These are phyloP conservation scores for Ogataea pignaliae DNA, from an alignment of 805 yeast genomes.

Conservation along the genomic window DNA sequence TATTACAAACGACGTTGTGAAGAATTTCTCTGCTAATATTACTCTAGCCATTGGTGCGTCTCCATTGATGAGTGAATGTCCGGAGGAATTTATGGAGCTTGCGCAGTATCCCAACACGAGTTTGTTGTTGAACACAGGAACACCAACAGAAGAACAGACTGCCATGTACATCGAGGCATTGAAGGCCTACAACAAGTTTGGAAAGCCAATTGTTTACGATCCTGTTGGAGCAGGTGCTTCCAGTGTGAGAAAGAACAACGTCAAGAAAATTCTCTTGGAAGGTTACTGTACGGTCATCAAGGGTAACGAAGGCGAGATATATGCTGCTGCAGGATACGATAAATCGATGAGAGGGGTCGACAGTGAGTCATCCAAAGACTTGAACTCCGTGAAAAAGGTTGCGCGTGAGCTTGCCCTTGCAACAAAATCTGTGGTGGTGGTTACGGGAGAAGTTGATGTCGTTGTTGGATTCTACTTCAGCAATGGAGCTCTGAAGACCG, in stretches of 20 bases:
- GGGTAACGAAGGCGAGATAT: constrained; percentile 83
- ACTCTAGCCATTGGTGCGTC: constrained; percentile 80
- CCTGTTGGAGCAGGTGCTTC: constrained; percentile 96
- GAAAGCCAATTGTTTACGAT: constrained; percentile 70
- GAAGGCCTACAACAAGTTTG: constrained; percentile 48
- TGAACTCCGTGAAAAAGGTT: constrained; percentile 32
- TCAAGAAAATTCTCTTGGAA: constrained; percentile 44
- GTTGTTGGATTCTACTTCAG: constrained; percentile 40
- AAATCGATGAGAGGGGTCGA: constrained; percentile 72
- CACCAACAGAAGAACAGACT: constrained; percentile 45
- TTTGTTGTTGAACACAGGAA: constrained; percentile 72
- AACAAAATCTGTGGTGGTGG: constrained; percentile 57
- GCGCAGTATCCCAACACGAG: constrained; percentile 50
- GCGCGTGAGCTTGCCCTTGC: constrained; percentile 47
- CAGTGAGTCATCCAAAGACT: constrained; percentile 20
- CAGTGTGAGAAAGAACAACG: constrained; percentile 44
- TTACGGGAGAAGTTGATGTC: constrained; percentile 60
- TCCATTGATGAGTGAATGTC: constrained; percentile 81
- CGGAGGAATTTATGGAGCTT: constrained; percentile 63
- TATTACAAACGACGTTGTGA: constrained; percentile 84
- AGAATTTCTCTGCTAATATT: constrained; percentile 82
- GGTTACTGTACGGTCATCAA: constrained; percentile 68
- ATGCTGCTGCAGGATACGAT: constrained; percentile 48
- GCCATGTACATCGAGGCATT: constrained; percentile 48
- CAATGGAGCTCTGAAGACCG: constrained; percentile 24